Evolutionary conservation across 768 basidiomycete genomes (phyloP), one percentile per base, ranked within the genome.

Genomic region (Tulasnella sp.): DNA sequence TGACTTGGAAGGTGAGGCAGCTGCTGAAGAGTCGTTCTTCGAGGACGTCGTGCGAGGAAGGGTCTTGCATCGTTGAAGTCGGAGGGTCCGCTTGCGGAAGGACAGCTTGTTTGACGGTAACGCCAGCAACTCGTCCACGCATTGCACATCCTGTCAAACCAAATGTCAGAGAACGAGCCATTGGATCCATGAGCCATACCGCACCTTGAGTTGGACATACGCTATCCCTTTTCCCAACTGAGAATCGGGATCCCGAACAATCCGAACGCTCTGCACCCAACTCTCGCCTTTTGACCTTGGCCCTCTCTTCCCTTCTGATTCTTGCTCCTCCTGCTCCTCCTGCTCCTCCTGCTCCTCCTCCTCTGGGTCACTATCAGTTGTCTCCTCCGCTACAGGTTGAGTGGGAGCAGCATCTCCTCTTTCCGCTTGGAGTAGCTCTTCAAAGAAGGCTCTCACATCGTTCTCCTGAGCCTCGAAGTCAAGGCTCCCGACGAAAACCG

Each of bases 381-480:
- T 14, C 69, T 72, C 72, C 39, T 74, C 19, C 67, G n/a, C 68
- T 35, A 2, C 37, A 26, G 73, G 37, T 17, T 3, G 22, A 6
- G 34, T 65, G 17, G 16, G 26, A 2, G 47, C 72, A 16, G 65
- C 29, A n/a, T 75, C 76, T 1, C 94, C 94, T 47, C 87, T 83
- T 81, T 94, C 94, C 1, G 84, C 82, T 44, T 82, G 84, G 19
- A 98, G 80, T 37, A 94, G 78, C 5, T 84, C 85, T 80, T 98
- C 95, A 71, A 97, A 95, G 80, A 93, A 97, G 5, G 83, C 84
- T 34, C 97, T 81, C 52, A 99, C 78, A 77, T 95, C 93, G 78
- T 96, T 92, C 77, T 98, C 97, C 77, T 89, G 90, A 77, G 90
- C 88, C 41, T 88, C 90, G 79, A 97, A 97, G 78, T 97, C 95